Conservation (phyloP, 1,284 basidiomycete species). For the Xerocomus minutiporus region DNA sequence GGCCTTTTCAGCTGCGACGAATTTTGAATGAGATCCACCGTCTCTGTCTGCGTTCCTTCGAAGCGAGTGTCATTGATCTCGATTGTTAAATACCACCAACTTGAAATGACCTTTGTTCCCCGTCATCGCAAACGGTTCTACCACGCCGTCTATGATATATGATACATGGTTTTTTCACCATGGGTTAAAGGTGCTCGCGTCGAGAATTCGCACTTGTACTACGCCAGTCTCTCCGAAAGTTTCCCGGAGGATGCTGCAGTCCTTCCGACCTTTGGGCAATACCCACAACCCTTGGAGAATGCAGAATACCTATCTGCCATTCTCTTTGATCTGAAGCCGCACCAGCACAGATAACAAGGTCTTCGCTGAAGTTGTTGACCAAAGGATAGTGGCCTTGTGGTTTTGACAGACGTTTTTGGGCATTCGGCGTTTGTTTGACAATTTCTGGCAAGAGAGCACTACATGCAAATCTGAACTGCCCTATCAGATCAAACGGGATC, state of each 20-base stretch:
- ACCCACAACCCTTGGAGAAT: slow-evolving; percentile 30
- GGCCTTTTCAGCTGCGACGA: slow-evolving; percentile 36
- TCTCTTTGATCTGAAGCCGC: slow-evolving; percentile 24
- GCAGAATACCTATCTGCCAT: slow-evolving; percentile 27
- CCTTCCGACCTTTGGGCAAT: slow-evolving; percentile 54
- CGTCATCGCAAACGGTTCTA: slow-evolving; percentile 38
- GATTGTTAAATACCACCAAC: slow-evolving; percentile 18
- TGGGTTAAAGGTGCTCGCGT: slow-evolving; percentile 42
- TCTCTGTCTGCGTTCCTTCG: background rate
- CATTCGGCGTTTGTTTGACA: background rate
- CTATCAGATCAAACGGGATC: background rate
- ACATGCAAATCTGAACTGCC: background rate
- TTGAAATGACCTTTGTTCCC: slow-evolving; percentile 36
- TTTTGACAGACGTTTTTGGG: background rate
- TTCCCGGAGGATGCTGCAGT: slow-evolving; percentile 37
- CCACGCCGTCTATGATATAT: slow-evolving; percentile 17
- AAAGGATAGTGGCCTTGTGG: background rate
- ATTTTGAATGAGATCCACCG: background rate
- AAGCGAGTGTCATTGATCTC: background rate
- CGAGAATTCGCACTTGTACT: slow-evolving; percentile 42
- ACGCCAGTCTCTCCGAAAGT: slow-evolving; percentile 54
- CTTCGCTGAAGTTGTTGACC: slow-evolving; percentile 16
- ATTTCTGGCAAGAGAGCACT: background rate
- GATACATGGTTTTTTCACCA: slow-evolving; percentile 22
- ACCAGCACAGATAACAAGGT: background rate